Evolutionary conservation across 192 early-diverging fungal species (phyloP), one percentile per base, ranked within the genome.

Genomic region (Gigaspora rosea): DNA sequence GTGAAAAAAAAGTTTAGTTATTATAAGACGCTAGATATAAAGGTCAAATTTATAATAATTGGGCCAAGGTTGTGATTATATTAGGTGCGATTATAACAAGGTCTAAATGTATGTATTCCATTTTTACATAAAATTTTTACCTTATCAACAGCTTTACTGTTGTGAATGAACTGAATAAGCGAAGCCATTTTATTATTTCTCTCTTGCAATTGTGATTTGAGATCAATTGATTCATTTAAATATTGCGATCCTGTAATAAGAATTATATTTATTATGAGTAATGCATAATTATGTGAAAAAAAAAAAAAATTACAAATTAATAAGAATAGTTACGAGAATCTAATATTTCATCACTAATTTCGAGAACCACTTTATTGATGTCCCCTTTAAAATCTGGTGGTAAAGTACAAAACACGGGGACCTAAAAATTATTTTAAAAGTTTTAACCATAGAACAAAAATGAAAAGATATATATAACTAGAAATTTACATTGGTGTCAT

Each of bases 271-370:
- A 59, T 7, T 47, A 48, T 47, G 12, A 36, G 22, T 57, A 35
- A 18, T 12, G 5, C 18, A 68, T 50, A 68, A n/a, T 48, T 33
- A 48, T 16, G 48, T 6, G 27, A 27, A 66, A n/a, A 70, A 11
- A 58, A 10, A 2, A 10, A 15, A 41, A 10, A 8, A 41, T 15
- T 76, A 66, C 13, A 27, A 27, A 70, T 36, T n/a, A 63, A 58
- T 16, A 51, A 62, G 32, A 73, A 36, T 70, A 20, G 54, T 27
- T 73, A 79, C 78, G 32, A 56, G 78, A 75, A 18, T 79, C 58
- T 41, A 79, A 41, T 36, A 79, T 79, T 50, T 79, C 78, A 32
- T 67, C 48, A 47, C 78, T 79, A 47, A 79, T 33, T 47, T 79
- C 78, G 9, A 75, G 16, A 36, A 48, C 62, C 2, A 41, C 78